phyloP scores from a whole-genome alignment of 176 grass and related monocot species.

The Canna indica region DNA sequence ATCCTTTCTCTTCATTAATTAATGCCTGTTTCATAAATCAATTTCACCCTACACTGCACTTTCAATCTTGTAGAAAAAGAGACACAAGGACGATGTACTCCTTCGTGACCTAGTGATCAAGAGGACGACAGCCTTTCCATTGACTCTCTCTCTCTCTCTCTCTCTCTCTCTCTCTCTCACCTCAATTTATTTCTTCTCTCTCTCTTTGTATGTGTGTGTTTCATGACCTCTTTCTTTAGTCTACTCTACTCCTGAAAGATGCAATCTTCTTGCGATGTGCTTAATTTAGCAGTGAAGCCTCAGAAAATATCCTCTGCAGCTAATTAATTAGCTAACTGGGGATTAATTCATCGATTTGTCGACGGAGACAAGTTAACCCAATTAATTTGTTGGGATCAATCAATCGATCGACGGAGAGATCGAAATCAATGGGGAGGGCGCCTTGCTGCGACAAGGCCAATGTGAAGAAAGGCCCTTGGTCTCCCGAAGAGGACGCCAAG shows the following conservation, averaged over 20 bases:
- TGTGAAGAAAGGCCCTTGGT: constrained; percentile 6
- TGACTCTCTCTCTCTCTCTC: not conserved
- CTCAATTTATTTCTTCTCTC: not conserved
- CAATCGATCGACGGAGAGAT: no score
- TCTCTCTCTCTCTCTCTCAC: not conserved
- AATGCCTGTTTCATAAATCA: no score
- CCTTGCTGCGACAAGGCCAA: not conserved
- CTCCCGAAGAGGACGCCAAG: not conserved
- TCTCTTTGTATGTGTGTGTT: not conserved
- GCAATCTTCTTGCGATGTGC: no score
- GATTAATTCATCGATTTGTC: not conserved
- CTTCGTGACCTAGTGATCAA: no score
- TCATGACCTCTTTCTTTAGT: not conserved
- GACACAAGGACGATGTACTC: no score
- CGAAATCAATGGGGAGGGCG: not conserved
- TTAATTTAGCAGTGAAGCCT: no score
- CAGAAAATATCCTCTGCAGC: no score
- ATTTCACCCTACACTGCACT: no score
- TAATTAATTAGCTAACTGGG: not conserved
- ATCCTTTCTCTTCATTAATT: no score
- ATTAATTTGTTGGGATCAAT: no score
- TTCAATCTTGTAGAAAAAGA: no score
- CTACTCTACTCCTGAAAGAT: not conserved
- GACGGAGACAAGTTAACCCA: no score
- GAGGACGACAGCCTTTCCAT: not conserved